A percentile compares a stretch with the other conserved stretches of the same genome.
Conservation (phyloP, 2,329 filamentous ascomycete species). For the Aspergillus candidus region DNA sequence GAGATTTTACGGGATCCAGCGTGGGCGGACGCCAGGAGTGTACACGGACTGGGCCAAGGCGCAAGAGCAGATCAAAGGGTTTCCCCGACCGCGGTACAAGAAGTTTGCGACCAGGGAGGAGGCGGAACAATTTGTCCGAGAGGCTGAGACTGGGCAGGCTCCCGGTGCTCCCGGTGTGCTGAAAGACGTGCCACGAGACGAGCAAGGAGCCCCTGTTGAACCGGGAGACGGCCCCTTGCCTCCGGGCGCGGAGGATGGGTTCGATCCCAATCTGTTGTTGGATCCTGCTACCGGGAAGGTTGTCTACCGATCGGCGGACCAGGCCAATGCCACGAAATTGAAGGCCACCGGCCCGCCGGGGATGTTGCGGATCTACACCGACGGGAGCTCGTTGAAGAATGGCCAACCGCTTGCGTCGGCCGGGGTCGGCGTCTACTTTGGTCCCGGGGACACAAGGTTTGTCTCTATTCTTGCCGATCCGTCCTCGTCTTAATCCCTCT, state of each 20-base stretch:
- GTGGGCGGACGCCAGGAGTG: slow-evolving; percentile 54
- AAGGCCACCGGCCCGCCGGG: slow-evolving; percentile 40
- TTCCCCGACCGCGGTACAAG: slow-evolving; percentile 62
- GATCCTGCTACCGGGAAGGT: slow-evolving; percentile 50
- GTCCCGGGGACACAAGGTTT: slow-evolving; percentile 52
- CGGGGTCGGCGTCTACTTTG: slow-evolving; percentile 61
- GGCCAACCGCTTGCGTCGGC: slow-evolving; percentile 50
- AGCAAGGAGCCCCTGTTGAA: slow-evolving; percentile 40
- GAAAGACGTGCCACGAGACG: slow-evolving; percentile 37
- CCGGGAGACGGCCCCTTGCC: slow-evolving; percentile 53
- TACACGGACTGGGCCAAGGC: slow-evolving; percentile 65
- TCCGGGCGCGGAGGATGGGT: slow-evolving; percentile 53
- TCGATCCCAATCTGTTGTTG: slow-evolving; percentile 53
- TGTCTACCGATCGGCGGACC: slow-evolving; percentile 50
- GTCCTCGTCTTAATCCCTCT: slow-evolving; percentile 1
- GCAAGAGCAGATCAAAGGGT: slow-evolving; percentile 65
- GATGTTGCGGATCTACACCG: slow-evolving; percentile 57
- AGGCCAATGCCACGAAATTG: slow-evolving; percentile 44
- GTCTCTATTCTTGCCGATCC: slow-evolving; percentile 13
- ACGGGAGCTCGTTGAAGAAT: slow-evolving; percentile 57
- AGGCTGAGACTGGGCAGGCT: slow-evolving; percentile 33
- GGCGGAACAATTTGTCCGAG: slow-evolving; percentile 67
- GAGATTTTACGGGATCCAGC: slow-evolving; percentile 57
- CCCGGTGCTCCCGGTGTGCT: slow-evolving; percentile 34
- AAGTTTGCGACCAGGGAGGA: slow-evolving; percentile 63